Evolutionary conservation across 495 filamentous ascomycete species (phyloP).

Genomic region (Podospora comata): DNA sequence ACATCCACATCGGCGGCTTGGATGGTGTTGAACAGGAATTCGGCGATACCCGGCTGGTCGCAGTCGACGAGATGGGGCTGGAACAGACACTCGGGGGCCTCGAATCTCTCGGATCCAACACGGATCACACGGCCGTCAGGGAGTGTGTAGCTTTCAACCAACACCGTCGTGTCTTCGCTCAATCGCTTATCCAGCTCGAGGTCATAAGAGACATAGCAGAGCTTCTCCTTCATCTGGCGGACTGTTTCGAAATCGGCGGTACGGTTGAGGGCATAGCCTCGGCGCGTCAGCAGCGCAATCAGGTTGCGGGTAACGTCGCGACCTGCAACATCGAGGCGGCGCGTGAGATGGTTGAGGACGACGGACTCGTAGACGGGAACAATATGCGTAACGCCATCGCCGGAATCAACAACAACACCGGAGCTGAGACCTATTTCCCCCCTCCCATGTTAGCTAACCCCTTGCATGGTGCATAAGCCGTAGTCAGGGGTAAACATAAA

Average conservation of each 20-base stretch:
- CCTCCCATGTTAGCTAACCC: neutral
- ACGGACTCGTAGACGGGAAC: constrained; percentile 97
- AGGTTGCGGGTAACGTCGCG: constrained; percentile 97
- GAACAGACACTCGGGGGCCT: constrained; percentile 97
- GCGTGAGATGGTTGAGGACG: constrained; percentile 94
- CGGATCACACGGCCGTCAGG: constrained; percentile 95
- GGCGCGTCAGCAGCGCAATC: constrained; percentile 88
- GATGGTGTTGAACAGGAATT: constrained; percentile 98
- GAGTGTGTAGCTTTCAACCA: constrained; percentile 95
- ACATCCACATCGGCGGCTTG: constrained; percentile 95
- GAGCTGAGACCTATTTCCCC: constrained; percentile 71
- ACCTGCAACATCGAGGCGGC: constrained; percentile 89
- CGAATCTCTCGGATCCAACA: constrained; percentile 93
- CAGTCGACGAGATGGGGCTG: constrained; percentile 98
- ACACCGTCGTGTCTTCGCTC: constrained; percentile 93
- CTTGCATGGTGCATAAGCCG: neutral
- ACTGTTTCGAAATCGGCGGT: constrained; percentile 99
- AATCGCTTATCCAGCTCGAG: constrained; percentile 92
- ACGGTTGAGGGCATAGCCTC: constrained; percentile 95
- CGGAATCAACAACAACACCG: constrained; percentile 95
- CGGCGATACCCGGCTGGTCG: constrained; percentile 93
- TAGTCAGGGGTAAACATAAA: neutral
- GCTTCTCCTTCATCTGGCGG: constrained; percentile 98
- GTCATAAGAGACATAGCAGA: constrained; percentile 99
- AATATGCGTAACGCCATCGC: constrained; percentile 97